Evolutionary conservation across 2,329 filamentous ascomycete species (phyloP).

Genomic region (Onygenales sp.): DNA sequence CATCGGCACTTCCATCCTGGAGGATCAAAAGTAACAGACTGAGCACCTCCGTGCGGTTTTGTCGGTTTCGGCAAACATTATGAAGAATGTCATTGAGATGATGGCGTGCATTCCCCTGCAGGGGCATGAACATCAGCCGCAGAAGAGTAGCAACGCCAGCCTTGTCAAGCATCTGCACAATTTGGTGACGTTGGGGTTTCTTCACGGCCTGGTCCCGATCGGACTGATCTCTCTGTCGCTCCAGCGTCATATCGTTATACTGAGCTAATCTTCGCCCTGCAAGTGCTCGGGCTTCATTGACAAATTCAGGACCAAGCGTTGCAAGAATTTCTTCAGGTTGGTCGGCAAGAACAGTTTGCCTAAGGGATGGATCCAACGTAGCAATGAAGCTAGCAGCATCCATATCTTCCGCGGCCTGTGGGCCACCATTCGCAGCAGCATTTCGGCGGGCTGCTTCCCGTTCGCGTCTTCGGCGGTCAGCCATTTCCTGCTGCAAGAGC

Average conservation of each 20-base stretch:
- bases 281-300: conserved; percentile 72
- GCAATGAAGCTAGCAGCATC: conserved; percentile 87
- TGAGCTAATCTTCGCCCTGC: conserved; percentile 48
- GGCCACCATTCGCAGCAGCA: conserved; percentile 40
- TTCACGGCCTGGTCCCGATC: conserved; percentile 40
- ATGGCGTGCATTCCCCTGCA: conserved; percentile 74
- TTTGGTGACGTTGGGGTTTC: conserved; percentile 66
- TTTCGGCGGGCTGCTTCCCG: conserved; percentile 70
- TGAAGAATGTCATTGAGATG: conserved; percentile 80
- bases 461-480: conserved; percentile 78
- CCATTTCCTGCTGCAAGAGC: conserved; percentile 79
- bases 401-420: conserved; percentile 65
- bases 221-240: conserved; percentile 12
- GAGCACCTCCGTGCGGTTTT: conserved; percentile 88
- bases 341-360: conserved; percentile 80
- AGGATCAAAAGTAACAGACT: conserved; percentile 87
- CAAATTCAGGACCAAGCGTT: conserved; percentile 73
- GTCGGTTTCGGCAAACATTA: conserved; percentile 91
- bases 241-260: conserved; percentile 36
- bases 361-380: conserved; percentile 73
- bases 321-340: conserved; percentile 83
- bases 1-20: conserved; percentile 89
- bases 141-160: conserved; percentile 89
- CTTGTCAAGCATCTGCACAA: conserved; percentile 96
- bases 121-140: conserved; percentile 95